Base-by-base conservation (phyloP, 1,139 yeast species). In the Lodderomyces jiufengensis region DNA sequence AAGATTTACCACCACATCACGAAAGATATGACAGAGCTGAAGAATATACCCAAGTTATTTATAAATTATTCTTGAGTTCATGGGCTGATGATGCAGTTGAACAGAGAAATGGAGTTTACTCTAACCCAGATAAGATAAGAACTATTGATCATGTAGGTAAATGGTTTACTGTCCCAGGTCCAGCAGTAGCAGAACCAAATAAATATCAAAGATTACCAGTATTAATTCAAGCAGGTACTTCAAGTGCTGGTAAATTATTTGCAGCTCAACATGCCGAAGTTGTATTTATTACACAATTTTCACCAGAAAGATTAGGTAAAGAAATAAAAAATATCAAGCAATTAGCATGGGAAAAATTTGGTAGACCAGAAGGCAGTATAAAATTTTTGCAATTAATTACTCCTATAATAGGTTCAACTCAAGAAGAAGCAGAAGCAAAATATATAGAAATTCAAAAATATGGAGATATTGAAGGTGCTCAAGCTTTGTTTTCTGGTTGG, bases 81-180 rank as follows among this genome's bases (percentile, higher is more conserved):
- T 68, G 73, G 75, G 61, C 68, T 42, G 75, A 69, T 42, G 74
- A 67, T 41, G 73, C 71, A 15, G 59, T 67, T 30, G 61, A 57
- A 21, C 47, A 55, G 36, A 51, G 60, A 36, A 50, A 43, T 13
- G 66, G 69, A 8, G 47, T 66, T 3, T 66, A 59, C 40, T 51
- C 70, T 2, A 66, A 67, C 32, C 70, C 71, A 2, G 59, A 61
- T 15, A 59, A 59, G 33, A 55, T 68, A 33, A 61, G 73, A 51
- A 61, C 63, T 42, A 66, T 67, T 34, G 57, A 66, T 43, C 63
- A 56, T 42, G 60, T 55, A 20, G 74, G 74, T 11, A 57, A 61
- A 36, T 55, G 56, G 45, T 69, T 54, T 46, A 61, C 49, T 12
- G 73, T 69, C 9, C 73, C 72, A n/a, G 75, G 74, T 4, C 73